A percentile compares a stretch with the other conserved stretches of the same genome.
phyloP scores from a whole-genome alignment of 345 rosid species.

The Boechera divaricarpa region DNA sequence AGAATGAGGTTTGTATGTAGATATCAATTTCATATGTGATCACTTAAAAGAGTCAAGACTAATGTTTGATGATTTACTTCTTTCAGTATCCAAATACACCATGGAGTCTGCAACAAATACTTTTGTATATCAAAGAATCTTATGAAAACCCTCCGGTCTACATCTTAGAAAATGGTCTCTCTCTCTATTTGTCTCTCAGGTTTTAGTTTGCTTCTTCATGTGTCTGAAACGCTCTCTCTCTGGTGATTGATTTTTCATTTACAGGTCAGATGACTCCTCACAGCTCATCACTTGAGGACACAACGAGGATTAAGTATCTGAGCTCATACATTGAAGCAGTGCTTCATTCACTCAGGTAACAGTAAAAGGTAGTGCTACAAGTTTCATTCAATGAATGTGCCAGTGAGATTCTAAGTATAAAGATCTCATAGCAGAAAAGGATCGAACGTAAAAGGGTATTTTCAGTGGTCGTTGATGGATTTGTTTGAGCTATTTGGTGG shows the following conservation, averaged over 20 bases:
- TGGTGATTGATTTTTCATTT: conserved; percentile 12
- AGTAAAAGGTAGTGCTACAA: neutral
- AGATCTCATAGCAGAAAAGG: conserved; percentile 48
- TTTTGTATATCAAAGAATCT: conserved; percentile 47
- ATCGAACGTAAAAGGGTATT: conserved; percentile 57
- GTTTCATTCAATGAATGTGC: conserved; percentile 4
- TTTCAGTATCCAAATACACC: conserved; percentile 51
- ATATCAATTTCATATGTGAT: conserved; percentile 5
- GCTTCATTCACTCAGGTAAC: conserved; percentile 59
- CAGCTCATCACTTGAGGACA: conserved; percentile 53
- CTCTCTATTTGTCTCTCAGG: neutral
- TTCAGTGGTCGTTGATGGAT: conserved; percentile 59
- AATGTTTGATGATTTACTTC: conserved; percentile 17
- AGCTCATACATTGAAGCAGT: conserved; percentile 52
- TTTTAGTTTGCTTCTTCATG: conserved; percentile 20
- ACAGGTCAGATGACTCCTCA: conserved; percentile 55
- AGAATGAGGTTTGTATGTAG: conserved; percentile 21
- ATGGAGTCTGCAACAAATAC: conserved; percentile 39
- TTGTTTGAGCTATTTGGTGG: conserved; percentile 51
- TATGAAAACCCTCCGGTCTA: conserved; percentile 52
- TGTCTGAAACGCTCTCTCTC: neutral
- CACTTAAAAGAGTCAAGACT: neutral
- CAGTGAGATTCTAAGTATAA: conserved; percentile 1
- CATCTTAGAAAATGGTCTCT: conserved; percentile 54
- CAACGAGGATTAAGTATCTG: conserved; percentile 51